phyloP scores from a whole-genome alignment of 495 filamentous ascomycete genomes.

The Xylaria acuta region DNA sequence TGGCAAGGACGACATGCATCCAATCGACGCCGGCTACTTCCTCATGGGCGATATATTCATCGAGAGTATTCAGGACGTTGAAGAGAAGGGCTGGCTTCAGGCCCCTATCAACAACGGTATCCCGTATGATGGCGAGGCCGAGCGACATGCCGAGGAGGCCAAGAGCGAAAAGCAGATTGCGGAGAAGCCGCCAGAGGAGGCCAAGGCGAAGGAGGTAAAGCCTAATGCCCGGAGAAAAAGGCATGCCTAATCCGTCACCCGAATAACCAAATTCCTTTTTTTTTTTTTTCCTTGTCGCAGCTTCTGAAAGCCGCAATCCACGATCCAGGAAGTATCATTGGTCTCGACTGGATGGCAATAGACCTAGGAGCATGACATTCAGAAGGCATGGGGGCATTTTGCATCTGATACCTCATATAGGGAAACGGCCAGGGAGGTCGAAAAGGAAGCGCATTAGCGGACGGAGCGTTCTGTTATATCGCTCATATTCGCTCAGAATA shows the following conservation, averaged over 20 bases:
- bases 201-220: conserved; percentile 15
- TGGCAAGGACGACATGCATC: conserved; percentile 43
- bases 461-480: neutral
- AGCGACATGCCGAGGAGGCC: conserved; percentile 36
- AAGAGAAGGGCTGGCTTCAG: conserved; percentile 45
- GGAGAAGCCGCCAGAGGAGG: conserved; percentile 15
- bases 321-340: neutral
- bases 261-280: neutral
- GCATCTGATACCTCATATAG: neutral
- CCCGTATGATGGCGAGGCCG: conserved; percentile 39
- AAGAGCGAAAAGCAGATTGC: conserved; percentile 31
- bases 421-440: neutral
- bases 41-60: conserved; percentile 57
- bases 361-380: neutral
- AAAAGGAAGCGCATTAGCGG: neutral
- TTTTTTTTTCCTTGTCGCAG: no score
- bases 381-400: neutral
- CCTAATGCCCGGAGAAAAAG: conserved; percentile 12
- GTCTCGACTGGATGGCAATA: neutral
- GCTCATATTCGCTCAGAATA: neutral
- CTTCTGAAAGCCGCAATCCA: neutral
- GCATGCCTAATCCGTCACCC: neutral
- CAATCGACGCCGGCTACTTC: conserved; percentile 53
- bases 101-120: conserved; percentile 43
- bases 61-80: conserved; percentile 45